These are phyloP conservation scores for Umbelopsis sp. DNA, from an alignment of 371 early-diverging fungal genomes.

Conservation along the genomic window DNA sequence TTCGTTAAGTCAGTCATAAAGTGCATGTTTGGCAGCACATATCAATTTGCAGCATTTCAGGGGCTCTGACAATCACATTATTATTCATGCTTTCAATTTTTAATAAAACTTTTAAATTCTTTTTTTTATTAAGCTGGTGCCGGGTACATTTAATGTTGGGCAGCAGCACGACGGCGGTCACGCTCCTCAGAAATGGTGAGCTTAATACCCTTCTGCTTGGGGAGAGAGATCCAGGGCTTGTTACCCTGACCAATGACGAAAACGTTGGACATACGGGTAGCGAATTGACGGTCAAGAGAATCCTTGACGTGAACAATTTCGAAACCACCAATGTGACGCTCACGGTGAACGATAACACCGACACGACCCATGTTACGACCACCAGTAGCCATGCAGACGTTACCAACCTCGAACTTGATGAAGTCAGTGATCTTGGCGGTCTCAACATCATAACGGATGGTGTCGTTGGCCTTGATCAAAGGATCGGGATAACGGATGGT, in stretches of 20 bases:
- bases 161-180: conserved; percentile 79
- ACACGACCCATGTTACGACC: conserved; percentile 99
- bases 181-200: conserved; percentile 98
- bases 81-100: neutral
- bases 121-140: neutral
- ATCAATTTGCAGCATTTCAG: too few species aligned
- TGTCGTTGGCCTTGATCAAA: conserved; percentile 98
- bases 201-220: conserved; percentile 98
- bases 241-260: conserved; percentile 86
- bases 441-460: conserved; percentile 97
- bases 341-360: conserved; percentile 97
- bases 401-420: conserved; percentile 96
- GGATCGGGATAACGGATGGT: conserved; percentile 99
- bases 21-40: neutral
- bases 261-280: conserved; percentile 91
- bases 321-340: conserved; percentile 98
- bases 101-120: neutral
- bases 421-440: conserved; percentile 93
- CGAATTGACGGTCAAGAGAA: conserved; percentile 84
- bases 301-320: conserved; percentile 96
- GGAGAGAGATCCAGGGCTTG: conserved; percentile 90
- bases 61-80: too few species aligned
- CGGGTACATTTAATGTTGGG: neutral
- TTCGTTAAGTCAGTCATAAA: neutral
- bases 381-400: conserved; percentile 96